Conservation (phyloP, 2,329 filamentous ascomycete species). For the Scedosporium aurantiacum region DNA sequence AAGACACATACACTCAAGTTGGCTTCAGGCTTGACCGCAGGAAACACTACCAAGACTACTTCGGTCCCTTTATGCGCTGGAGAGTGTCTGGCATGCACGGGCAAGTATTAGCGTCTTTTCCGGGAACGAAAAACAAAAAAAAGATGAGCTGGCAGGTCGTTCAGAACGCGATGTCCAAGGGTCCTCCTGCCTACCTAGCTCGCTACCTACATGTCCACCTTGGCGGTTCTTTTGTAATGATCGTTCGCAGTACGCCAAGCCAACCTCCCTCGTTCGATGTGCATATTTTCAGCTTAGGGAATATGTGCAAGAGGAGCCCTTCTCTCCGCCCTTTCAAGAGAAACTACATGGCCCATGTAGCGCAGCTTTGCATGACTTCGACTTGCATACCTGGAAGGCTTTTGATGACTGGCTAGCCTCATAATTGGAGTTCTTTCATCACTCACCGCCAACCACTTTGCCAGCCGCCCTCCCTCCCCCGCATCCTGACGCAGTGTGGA, state of each 20-base stretch:
- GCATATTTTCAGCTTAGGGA: background rate
- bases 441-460: background rate
- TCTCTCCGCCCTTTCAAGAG: background rate
- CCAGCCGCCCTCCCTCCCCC: background rate
- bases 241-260: background rate
- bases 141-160: background rate
- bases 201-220: background rate
- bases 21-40: background rate
- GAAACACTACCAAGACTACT: background rate
- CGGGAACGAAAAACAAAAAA: background rate
- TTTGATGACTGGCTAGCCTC: background rate
- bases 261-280: background rate
- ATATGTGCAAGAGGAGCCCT: background rate
- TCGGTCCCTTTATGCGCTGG: background rate
- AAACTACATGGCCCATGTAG: background rate
- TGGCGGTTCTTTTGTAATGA: no score
- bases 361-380: background rate
- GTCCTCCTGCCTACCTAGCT: background rate
- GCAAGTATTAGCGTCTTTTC: background rate
- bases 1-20: no score
- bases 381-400: background rate
- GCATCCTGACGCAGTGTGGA: background rate
- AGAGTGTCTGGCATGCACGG: background rate
- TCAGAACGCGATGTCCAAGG: background rate
- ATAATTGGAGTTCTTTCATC: background rate